phyloP scores from a whole-genome alignment of 495 filamentous ascomycete genomes.

The Talaromyces thailandensis region DNA sequence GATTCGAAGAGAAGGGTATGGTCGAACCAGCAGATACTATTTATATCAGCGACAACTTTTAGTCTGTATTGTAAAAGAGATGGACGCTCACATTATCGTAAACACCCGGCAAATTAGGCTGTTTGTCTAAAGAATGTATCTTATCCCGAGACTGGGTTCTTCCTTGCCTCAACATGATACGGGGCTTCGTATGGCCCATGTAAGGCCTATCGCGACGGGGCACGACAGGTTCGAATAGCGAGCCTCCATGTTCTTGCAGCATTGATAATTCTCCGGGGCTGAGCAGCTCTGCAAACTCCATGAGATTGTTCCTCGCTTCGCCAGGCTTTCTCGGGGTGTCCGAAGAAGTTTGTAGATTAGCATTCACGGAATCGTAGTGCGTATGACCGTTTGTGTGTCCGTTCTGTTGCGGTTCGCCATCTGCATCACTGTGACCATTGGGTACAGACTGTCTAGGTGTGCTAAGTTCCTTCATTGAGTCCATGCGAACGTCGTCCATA shows the following conservation, averaged over 20 bases:
- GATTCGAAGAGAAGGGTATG: constrained; percentile 52
- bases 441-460: constrained; percentile 11
- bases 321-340: constrained; percentile 12
- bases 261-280: constrained; percentile 45
- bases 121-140: neutral
- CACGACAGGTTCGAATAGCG: constrained; percentile 23
- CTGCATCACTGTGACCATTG: neutral
- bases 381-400: constrained; percentile 9
- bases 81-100: constrained; percentile 35
- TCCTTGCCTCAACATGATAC: constrained; percentile 15
- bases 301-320: constrained; percentile 30
- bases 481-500: constrained; percentile 48
- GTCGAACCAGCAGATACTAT: constrained; percentile 54
- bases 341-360: constrained; percentile 1
- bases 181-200: neutral
- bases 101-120: constrained; percentile 17
- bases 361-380: neutral
- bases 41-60: constrained; percentile 1
- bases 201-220: constrained; percentile 13
- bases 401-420: constrained; percentile 9
- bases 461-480: constrained; percentile 40
- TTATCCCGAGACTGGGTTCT: constrained; percentile 14
- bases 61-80: neutral
- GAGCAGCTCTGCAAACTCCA: constrained; percentile 48
- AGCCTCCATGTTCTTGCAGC: constrained; percentile 27